These are phyloP conservation scores for Aspergillus hortae DNA, from an alignment of 2,329 filamentous ascomycete genomes.

Conservation along the genomic window DNA sequence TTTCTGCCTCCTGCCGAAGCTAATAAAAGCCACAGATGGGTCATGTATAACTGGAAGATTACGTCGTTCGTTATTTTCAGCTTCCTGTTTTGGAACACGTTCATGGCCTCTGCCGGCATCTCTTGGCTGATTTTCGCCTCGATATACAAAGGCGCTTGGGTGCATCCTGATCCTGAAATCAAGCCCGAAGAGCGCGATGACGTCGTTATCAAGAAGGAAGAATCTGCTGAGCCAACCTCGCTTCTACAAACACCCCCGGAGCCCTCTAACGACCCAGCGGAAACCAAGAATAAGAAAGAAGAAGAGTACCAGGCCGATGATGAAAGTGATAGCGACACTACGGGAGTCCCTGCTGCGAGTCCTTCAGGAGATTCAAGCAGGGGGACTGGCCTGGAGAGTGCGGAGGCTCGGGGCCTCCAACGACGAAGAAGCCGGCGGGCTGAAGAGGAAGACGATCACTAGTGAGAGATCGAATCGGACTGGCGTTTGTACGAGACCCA, in stretches of 20 bases:
- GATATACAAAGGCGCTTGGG: constrained; percentile 28
- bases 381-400: constrained; percentile 50
- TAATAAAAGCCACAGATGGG: constrained; percentile 51
- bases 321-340: constrained; percentile 2
- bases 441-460: constrained; percentile 14
- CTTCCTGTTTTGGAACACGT: constrained; percentile 70
- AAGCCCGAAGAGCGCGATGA: constrained; percentile 5
- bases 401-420: constrained; percentile 27
- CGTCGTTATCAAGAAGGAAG: constrained; percentile 12
- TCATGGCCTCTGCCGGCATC: constrained; percentile 63
- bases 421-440: constrained; percentile 28
- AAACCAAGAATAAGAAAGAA: constrained; percentile 24
- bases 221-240: constrained; percentile 7
- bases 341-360: constrained; percentile 11
- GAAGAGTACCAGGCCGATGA: constrained; percentile 12
- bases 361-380: constrained; percentile 47
- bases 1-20: background rate
- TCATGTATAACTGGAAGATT: constrained; percentile 82
- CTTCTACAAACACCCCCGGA: constrained; percentile 4
- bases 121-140: constrained; percentile 60
- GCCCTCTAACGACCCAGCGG: background rate
- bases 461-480: background rate
- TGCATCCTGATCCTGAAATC: background rate
- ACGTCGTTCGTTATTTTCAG: constrained; percentile 67
- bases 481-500: background rate